Base-by-base conservation (phyloP, 2,329 filamentous ascomycete genomes). In the Claviceps sp. region DNA sequence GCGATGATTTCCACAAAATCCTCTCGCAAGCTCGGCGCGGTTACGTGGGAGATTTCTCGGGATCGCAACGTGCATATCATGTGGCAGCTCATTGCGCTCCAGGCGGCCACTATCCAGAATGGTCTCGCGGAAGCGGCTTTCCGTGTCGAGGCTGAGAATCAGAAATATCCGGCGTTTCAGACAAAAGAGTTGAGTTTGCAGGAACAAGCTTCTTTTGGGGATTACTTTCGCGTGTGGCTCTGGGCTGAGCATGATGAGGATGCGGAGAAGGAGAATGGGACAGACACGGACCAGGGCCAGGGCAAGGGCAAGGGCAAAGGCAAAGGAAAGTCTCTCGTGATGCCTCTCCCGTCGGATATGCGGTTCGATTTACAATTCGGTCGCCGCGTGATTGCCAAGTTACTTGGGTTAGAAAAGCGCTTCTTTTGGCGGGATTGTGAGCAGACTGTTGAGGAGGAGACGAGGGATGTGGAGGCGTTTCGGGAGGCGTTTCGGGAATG, bases 341-440 rank as follows among this genome's bases (percentile, higher is more conserved):
- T 97, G 71, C 81, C 81, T 6, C 75, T 96, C 8, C 78, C 83
- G 54, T 72, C 81, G 26, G 81, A 79, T 18, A 78, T 85, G 56
- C 79, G 85, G 14, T 97, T 98, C 64, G 89, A 95, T 63, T 69
- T 96, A 46, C 91, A 97, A 63, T 97, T 95, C 62, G 89, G 87
- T 4, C 78, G 94, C 42, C 81, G 82, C 45, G 93, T 96, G 4
- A 72, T 97, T 65, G 91, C 89, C 1, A 96, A 95, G 69, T 72
- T 98, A 49, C 73, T 98, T 49, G 80, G 82, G 2, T 69, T 97
- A 46, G 88, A 96, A 65, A 72, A 79, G 45, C 76, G 93, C n/a
- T 70, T 84, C 50, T 75, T 88, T 58, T 98, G 93, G 93, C 83
- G 82, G 65, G 85, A 95, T 59, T 91, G 88, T 58, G 77, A 75